Evolutionary conservation across 331 rosid species (phyloP), one percentile per base, ranked within the genome.

Genomic region (Malus hybrid): DNA sequence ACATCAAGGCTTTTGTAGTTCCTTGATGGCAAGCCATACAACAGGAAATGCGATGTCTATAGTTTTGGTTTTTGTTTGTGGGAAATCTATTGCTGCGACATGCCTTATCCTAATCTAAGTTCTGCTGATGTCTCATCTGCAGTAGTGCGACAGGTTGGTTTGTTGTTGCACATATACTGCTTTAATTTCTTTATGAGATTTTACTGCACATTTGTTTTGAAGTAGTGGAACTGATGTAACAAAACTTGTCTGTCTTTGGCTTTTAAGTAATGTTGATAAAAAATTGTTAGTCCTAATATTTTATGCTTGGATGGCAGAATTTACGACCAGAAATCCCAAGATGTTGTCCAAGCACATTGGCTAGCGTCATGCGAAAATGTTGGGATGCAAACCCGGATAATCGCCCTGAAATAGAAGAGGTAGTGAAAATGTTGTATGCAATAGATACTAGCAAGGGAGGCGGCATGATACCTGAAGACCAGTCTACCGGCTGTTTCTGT

Each of bases 381-480:
- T 88, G 93, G 90, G 90, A 82, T 39, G 83, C 79, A 71, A 75
- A 82, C 69, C 90, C 93, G 13, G 81, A 78, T 33, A 86, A 66
- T 62, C 88, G 88, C n/a, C 93, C 86, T 0, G 84, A 86, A 34
- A 88, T 88, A 90, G 93, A 80, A 15, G 90, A 88, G 55, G 93
- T 86, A 5, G 88, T 88, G 62, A 88, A 66, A 24, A 5, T 86
- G 81, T 77, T 86, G 68, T 89, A 88, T 66, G 90, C 83, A 8
- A 63, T 86, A 9, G 88, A 88, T 64, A 76, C 87, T 0, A 88
- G 87, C 72, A 88, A 88, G 70, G 93, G 92, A 55, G 88, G 92
- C 19, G 89, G 89, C 75, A 88, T 88, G 90, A 80, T 82, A 44
- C 76, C 87, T 7, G 86, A 88, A 13, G 86, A 80, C 76, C 88